Evolutionary conservation across 331 rosid genomes (phyloP).

Genomic region (Pyrus hybrid): DNA sequence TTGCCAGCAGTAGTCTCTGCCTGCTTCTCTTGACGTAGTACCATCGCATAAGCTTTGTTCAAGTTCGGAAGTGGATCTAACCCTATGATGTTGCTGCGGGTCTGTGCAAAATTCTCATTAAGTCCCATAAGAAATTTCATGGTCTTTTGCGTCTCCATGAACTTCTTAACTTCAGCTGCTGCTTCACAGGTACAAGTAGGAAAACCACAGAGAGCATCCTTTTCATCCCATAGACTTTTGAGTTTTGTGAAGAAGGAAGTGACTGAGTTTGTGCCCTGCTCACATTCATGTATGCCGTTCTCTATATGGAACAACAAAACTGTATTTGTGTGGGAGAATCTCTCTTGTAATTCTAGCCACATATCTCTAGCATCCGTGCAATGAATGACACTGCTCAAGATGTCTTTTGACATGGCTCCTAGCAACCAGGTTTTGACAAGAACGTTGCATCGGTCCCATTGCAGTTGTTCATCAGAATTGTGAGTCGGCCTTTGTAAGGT

Average conservation of each 20-base stretch:
- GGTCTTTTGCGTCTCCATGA: not conserved
- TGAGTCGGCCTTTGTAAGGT: not conserved
- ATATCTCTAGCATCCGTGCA: not conserved
- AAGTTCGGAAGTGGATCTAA: not conserved
- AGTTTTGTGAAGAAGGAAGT: not conserved
- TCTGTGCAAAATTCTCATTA: not conserved
- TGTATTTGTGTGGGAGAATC: not conserved
- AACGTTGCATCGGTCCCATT: not conserved
- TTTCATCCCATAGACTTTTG: not conserved
- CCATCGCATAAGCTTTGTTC: not conserved
- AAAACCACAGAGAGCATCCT: not conserved
- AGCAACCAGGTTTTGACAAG: not conserved
- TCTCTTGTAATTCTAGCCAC: not conserved
- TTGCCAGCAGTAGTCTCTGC: not conserved
- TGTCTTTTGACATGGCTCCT: not conserved
- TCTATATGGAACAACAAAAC: not conserved
- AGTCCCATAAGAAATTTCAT: not conserved
- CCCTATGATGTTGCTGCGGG: not conserved
- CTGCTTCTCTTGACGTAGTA: not conserved
- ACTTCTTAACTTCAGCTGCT: not conserved
- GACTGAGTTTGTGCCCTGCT: not conserved
- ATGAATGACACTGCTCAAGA: not conserved
- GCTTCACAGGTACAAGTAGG: not conserved
- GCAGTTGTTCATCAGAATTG: not conserved
- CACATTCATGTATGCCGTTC: not conserved